phyloP scores from a whole-genome alignment of 495 filamentous ascomycete species.

The Penicillium tannophilum region DNA sequence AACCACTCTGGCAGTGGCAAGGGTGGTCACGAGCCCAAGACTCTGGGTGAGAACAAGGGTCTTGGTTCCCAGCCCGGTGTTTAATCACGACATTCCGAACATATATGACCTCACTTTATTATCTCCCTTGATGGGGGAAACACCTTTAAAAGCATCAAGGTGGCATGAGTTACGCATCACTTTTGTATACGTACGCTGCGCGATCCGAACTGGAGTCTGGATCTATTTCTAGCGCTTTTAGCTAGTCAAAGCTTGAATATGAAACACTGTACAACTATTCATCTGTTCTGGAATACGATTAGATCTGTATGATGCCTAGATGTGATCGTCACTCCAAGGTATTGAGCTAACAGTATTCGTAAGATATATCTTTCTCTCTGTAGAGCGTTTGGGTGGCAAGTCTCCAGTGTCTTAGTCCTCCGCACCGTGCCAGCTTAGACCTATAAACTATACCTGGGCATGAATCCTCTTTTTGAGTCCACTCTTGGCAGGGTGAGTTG shows the following conservation, averaged over 20 bases:
- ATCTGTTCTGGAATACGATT: too few species aligned
- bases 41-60: conserved; percentile 43
- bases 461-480: too few species aligned
- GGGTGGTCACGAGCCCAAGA: conserved; percentile 46
- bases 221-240: not conserved
- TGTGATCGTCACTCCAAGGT: too few species aligned
- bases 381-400: too few species aligned
- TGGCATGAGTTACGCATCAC: conserved; percentile 14
- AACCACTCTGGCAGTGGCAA: conserved; percentile 37
- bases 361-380: too few species aligned
- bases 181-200: conserved; percentile 8
- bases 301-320: too few species aligned
- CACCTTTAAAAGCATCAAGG: conserved; percentile 2
- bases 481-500: too few species aligned
- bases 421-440: too few species aligned
- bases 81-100: conserved; percentile 1
- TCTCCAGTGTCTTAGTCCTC: too few species aligned
- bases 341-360: too few species aligned
- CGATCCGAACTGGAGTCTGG: not conserved
- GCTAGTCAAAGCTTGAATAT: not conserved
- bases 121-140: not conserved
- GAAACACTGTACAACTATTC: not conserved
- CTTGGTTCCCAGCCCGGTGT: conserved; percentile 26
- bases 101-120: not conserved
- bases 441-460: too few species aligned